Percentiles rank a stretch among this genome's conserved stretches.
Conservation (phyloP, 2,329 filamentous ascomycete genomes). For the Rutstroemia sp. region DNA sequence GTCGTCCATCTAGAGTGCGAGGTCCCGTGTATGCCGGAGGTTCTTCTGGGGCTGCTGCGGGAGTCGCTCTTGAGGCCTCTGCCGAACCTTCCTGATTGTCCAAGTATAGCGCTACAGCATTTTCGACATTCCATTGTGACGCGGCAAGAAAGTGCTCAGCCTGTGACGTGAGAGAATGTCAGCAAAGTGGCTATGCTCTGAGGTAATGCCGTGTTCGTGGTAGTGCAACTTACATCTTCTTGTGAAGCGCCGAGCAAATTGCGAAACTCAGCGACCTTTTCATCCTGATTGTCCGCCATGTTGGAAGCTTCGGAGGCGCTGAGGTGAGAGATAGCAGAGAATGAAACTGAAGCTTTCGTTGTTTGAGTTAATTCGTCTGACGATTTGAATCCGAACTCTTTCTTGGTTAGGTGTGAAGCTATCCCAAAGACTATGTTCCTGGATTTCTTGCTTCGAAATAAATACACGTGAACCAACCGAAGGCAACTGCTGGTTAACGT, state of each 20-base stretch:
- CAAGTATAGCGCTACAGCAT: constrained; percentile 56
- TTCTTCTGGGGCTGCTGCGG: constrained; percentile 33
- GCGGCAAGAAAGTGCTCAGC: constrained; percentile 59
- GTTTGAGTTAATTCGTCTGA: not conserved
- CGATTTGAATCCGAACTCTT: not conserved
- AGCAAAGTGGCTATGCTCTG: not conserved
- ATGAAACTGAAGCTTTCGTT: too few relatives aligned
- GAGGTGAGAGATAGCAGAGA: constrained; percentile 13
- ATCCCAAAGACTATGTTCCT: not conserved
- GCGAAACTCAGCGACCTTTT: constrained; percentile 45
- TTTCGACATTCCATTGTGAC: constrained; percentile 58
- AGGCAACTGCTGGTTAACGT: constrained; percentile 16
- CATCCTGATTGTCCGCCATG: constrained; percentile 34
- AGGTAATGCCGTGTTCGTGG: too few relatives aligned
- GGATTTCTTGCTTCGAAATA: not conserved
- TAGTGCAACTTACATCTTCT: constrained; percentile 35
- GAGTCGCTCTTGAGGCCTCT: constrained; percentile 36
- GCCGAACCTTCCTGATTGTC: constrained; percentile 44
- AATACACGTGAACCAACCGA: not conserved
- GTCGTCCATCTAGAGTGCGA: constrained; percentile 55
- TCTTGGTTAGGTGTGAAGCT: not conserved
- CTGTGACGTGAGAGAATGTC: constrained; percentile 34
- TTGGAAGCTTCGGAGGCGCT: constrained; percentile 21
- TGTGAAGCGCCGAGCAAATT: constrained; percentile 45
- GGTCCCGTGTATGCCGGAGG: constrained; percentile 46